Evolutionary conservation across 2,329 filamentous ascomycete species (phyloP).

Genomic region (Torrubiella hemipterigena): DNA sequence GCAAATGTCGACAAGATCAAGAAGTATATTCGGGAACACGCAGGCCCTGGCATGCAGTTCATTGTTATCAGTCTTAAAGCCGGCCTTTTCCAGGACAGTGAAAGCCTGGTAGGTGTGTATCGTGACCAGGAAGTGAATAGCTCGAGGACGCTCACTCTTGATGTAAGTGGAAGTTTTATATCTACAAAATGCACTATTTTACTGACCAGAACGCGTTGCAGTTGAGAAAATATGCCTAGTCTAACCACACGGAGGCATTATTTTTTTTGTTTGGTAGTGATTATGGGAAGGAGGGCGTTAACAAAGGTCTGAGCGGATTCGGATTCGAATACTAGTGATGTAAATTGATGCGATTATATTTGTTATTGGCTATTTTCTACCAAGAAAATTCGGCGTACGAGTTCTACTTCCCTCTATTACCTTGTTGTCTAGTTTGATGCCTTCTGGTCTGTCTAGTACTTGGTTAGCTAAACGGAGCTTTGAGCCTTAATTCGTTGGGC

Average conservation of each 20-base stretch:
- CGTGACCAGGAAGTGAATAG: constrained; percentile 90
- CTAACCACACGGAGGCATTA: constrained; percentile 5
- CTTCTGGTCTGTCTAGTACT: too few species aligned
- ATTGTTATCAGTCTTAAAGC: constrained; percentile 97
- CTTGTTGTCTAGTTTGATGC: too few species aligned
- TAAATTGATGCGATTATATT: neutral
- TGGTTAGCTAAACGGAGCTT: too few species aligned
- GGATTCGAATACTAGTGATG: too few species aligned
- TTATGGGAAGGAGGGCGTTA: too few species aligned
- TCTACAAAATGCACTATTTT: neutral
- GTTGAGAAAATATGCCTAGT: constrained; percentile 22
- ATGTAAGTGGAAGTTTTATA: constrained; percentile 53
- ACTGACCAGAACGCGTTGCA: constrained; percentile 11
- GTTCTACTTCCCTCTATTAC: too few species aligned
- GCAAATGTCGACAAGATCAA: constrained; percentile 94
- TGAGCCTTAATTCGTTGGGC: too few species aligned
- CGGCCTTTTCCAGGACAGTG: constrained; percentile 89
- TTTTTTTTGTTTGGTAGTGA: too few species aligned
- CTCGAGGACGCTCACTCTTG: constrained; percentile 80
- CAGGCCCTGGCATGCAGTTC: constrained; percentile 95
- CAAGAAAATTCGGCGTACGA: too few species aligned
- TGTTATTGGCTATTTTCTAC: too few species aligned
- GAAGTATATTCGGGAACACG: constrained; percentile 89
- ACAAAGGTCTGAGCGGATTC: too few species aligned
- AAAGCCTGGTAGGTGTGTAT: constrained; percentile 92